Percentiles rank a stretch among this genome's conserved stretches.
phyloP scores from a whole-genome alignment of 2,329 filamentous ascomycete genomes.

The Taxawa tesnikishii region DNA sequence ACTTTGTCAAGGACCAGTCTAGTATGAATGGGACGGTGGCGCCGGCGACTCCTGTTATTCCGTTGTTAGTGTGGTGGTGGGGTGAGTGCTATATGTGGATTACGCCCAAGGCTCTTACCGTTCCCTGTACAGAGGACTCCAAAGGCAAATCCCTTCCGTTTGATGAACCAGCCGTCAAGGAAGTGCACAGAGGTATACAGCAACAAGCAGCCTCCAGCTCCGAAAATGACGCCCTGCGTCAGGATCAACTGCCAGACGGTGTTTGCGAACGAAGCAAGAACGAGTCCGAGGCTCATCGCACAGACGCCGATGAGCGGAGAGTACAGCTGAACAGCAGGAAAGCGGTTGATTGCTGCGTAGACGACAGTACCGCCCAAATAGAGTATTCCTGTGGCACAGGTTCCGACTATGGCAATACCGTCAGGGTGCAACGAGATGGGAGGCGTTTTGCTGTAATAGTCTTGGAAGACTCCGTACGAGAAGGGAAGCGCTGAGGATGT shows the following conservation, averaged over 20 bases:
- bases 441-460: conserved; percentile 12
- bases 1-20: conserved; percentile 4
- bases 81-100: too few relatives aligned
- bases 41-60: too few relatives aligned
- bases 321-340: conserved; percentile 22
- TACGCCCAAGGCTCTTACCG: too few relatives aligned
- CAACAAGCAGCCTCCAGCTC: conserved; percentile 32
- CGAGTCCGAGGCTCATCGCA: conserved; percentile 22
- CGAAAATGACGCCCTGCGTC: conserved; percentile 29
- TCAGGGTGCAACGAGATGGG: conserved; percentile 10
- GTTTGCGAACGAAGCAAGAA: conserved; percentile 22
- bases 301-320: conserved; percentile 24
- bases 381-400: conserved; percentile 30
- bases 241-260: conserved; percentile 23
- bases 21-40: conserved; percentile 23
- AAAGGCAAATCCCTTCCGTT: conserved; percentile 37
- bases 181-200: conserved; percentile 37
- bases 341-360: conserved; percentile 24
- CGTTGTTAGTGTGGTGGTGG: too few relatives aligned
- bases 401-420: conserved; percentile 34
- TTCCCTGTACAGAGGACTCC: conserved; percentile 34
- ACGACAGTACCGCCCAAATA: conserved; percentile 32
- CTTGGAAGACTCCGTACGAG: conserved; percentile 15
- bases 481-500: conserved; percentile 8
- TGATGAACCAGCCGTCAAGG: conserved; percentile 43